Conservation (phyloP, 345 rosid species). For the Ceriops decandra region DNA sequence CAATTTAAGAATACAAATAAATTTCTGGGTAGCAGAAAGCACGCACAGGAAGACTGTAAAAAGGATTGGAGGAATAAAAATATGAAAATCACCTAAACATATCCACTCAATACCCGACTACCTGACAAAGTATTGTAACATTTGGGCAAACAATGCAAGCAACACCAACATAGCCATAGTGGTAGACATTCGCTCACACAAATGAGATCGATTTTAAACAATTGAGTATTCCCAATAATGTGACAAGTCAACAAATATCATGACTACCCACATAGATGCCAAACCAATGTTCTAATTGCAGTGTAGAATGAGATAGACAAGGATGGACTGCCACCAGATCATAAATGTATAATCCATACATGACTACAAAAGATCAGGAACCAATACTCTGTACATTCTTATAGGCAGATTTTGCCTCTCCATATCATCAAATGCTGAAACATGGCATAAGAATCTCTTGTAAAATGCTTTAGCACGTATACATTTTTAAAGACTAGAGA, state of each 20-base stretch:
- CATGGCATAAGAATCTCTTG: not conserved
- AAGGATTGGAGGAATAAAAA: not conserved
- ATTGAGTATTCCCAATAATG: not conserved
- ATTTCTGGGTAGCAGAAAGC: slow-evolving; percentile 14
- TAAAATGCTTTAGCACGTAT: too few relatives aligned
- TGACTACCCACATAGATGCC: not conserved
- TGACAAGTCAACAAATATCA: not conserved
- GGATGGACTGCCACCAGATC: not conserved
- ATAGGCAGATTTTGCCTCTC: too few relatives aligned
- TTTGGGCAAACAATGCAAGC: not conserved
- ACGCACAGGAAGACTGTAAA: slow-evolving; percentile 8
- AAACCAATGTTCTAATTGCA: too few relatives aligned
- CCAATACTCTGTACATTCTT: not conserved
- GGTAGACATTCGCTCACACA: not conserved
- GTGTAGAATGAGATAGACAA: too few relatives aligned
- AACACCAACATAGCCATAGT: not conserved
- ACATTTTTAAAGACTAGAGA: too few relatives aligned
- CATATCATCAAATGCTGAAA: not conserved
- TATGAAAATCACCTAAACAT: not conserved
- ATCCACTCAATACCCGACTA: not conserved
- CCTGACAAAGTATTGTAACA: not conserved
- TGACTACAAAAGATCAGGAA: not conserved
- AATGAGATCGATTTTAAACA: not conserved
- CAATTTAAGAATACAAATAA: slow-evolving; percentile 5
- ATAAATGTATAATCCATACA: not conserved